phyloP scores from a whole-genome alignment of 2,329 filamentous ascomycete genomes.

The Alternaria ventricosa region DNA sequence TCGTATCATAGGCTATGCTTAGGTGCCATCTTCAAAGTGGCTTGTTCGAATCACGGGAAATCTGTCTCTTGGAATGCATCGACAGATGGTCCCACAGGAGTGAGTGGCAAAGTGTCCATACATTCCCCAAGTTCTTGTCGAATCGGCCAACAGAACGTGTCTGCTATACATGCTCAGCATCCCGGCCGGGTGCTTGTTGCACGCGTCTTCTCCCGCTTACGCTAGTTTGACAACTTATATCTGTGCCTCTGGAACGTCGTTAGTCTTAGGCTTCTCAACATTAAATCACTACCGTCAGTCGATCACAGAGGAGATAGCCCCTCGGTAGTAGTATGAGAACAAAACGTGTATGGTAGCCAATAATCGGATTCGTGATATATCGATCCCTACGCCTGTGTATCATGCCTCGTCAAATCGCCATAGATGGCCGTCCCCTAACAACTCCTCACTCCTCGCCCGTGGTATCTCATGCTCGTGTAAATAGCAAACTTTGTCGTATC shows the following conservation, averaged over 20 bases:
- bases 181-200: neutral
- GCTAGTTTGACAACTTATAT: neutral
- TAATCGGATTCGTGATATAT: neutral
- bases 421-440: slow-evolving; percentile 1
- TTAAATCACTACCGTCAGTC: neutral
- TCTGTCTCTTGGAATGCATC: neutral
- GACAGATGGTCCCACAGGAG: neutral
- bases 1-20: neutral
- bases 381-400: slow-evolving; percentile 10
- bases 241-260: neutral
- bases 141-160: neutral
- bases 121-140: neutral
- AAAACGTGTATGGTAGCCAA: neutral
- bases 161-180: neutral
- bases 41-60: neutral
- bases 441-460: slow-evolving; percentile 21
- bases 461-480: slow-evolving; percentile 30
- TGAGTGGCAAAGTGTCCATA: neutral
- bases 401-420: neutral
- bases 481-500: slow-evolving; percentile 15
- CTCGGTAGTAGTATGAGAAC: neutral
- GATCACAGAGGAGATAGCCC: neutral
- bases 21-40: neutral
- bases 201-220: neutral
- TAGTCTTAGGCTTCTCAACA: neutral